Evolutionary conservation across 345 rosid genomes (phyloP), one percentile per base, ranked within the genome.

Genomic region (Syzygium grande): DNA sequence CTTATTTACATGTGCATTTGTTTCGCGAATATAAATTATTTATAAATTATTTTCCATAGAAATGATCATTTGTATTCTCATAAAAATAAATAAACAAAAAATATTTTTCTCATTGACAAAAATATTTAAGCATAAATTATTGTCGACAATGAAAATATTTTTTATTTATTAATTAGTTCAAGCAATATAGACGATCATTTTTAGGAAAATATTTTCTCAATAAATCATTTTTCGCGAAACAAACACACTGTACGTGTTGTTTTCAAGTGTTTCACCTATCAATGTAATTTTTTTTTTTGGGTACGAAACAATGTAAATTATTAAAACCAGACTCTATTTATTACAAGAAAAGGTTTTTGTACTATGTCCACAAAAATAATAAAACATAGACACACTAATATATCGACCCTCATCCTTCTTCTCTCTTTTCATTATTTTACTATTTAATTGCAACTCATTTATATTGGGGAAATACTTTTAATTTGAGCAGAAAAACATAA

Each of bases 41-140:
- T 61, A 0, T 6, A 61, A 61, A 61, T 61, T 0, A 0, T n/a
- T 13, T n/a, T 61, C 29, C 13, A 13, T 3, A 27, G 3, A 61
- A 61, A 61, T 61, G 73, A n/a, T 61, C 0, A 0, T 12, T 7
- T 61, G 5, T 61, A n/a, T 61, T 5, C 2, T 61, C n/a, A 61
- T 3, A n/a, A 61, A 61, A 61, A 13, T n/a, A 2, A 61, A 6
- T 13, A 4, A 14, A 61, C 12, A 4, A 61, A 61, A 61, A 61
- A 61, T 13, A 13, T 6, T n/a, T 59, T 59, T 3, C 5, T n/a
- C 2, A 0, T n/a, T 0, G 0, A 61, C 0, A 0, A 61, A 61
- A n/a, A 6, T 61, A 3, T 25, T n/a, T 61, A 6, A 3, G 13
- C 3, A 52, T 52, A 52, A n/a, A 5, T 3, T n/a, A 5, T 61